Base-by-base conservation (phyloP, 768 basidiomycete species). In the Kwoniella pini region DNA sequence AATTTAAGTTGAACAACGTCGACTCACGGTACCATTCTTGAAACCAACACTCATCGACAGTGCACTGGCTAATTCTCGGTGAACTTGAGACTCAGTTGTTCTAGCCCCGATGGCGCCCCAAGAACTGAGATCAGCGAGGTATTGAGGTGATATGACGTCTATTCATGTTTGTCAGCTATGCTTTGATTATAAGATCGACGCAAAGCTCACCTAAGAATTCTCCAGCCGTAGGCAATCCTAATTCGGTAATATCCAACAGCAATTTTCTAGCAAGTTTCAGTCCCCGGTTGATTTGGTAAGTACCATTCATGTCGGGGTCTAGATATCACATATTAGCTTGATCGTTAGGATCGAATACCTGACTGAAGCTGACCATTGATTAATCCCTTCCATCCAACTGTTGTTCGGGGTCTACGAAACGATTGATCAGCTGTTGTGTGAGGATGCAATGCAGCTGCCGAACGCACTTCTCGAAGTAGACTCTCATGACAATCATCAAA, bases 301-400 rank as follows among this genome's bases (percentile, higher is more conserved):
- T 79, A 27, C 87, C 85, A 79, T 97, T 93, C 82, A 97, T 86
- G 54, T 91, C 90, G 5, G 95, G 94, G 72, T 97, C 81, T 79
- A 19, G n/a, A 42, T 13, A 6, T 42, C 40, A 42, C 9, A 12
- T 42, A 10, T 42, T n/a, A 40, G 13, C 43, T 22, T 21, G 17
- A 21, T 21, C 9, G 15, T 17, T 46, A 3, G 30, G 11, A 4
- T 48, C 44, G 28, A 4, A 22, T 33, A 38, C 10, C 19, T 38
- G 15, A n/a, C 24, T n/a, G 17, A 19, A 15, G 38, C 75, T 42
- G 11, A 80, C 80, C 93, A 75, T 97, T 98, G 80, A 98, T 97
- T 64, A 98, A 85, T 36, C 95, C 95, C 79, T 99, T 99, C 95
- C 95, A 99, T 26, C 96, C 96, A 48, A 98, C 88, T 0, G 95